Base-by-base conservation (phyloP, 345 rosid genomes). In the Abelmoschus esculentus region DNA sequence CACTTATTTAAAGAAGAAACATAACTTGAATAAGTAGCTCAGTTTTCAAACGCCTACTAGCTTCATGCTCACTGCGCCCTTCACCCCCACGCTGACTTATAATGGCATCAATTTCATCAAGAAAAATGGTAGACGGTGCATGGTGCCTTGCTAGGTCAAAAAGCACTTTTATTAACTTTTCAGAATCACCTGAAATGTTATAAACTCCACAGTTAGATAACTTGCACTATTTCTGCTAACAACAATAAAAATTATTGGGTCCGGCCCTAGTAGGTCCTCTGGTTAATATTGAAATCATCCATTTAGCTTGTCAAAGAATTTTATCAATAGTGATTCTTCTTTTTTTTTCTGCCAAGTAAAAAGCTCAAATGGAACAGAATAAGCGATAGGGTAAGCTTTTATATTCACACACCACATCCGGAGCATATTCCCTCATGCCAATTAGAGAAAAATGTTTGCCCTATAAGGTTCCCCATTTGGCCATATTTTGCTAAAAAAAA, bases 1-100 rank as follows among this genome's bases (percentile, higher is more conserved):
- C 62, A 56, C 52, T 18, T 22, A 17, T 56, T 56, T 61, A 1
- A 34, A 22, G 52, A 49, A 75, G 46, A 70, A 75, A 78, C 70
- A 72, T 74, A 75, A 90, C 99, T 92, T 95, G 99, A 71, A 91
- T 86, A 65, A 95, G 97, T 12, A 95, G 89, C 80, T 95, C 99
- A 8, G 99, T 95, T 79, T 95, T 95, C 85, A 95, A 82, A 73
- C 97, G 96, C 80, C 99, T 85, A 69, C 99, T 95, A 50, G 99
- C 97, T 85, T 95, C 99, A 78, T 95, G 99, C 80, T 95, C 99
- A 80, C 96, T 89, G n/a, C 85, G 83, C 38, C 86, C 99, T 85
- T 88, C 96, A 69, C 99, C 98, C 61, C 97, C 99, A 59, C 97
- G 97, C 54, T 91, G 97, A 59, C 99, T 95, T 70, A 95, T 91